Evolutionary conservation across 2,329 filamentous ascomycete genomes (phyloP), one percentile per base, ranked within the genome.

Genomic region (Helotiales sp.): DNA sequence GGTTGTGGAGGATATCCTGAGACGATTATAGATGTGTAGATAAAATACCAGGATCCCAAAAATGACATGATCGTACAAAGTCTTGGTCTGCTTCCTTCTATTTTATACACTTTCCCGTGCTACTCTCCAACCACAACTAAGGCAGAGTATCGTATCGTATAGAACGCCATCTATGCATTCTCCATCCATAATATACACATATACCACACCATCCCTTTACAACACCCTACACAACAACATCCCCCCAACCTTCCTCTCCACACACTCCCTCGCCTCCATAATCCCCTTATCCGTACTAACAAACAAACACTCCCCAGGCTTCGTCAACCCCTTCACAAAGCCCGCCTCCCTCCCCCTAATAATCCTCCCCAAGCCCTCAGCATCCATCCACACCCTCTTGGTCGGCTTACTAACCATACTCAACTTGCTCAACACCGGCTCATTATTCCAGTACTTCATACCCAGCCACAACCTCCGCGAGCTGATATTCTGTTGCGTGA

Each of bases 1-100:
- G 82, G 93, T 98, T 34, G 83, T 97, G 55, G 85, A 92, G 75
- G 95, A 98, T 80, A 91, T 98, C 60, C 85, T 97, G 72, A 92
- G 85, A 84, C 88, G 91, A 76, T 80, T 97, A 81, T 97, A 91
- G 72, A 66, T 69, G 40, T 62, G 54, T 60, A 54, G 20, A 55
- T 63, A 64, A 43, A 15, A 43, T 60, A 62, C 24, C 30, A 52
- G 34, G 26, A 24, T 13, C 10, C 26, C 17, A 10, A 60, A 60
- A 60, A 28, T 60, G 24, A 28, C 34, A 60, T 60, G 57, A 60
- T 60, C 37, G 17, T 45, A 60, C 57, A 47, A 60, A 47, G 22
- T 60, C 24, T 43, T 60, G 3, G 1, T n/a, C 20, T 43, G 28
- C 52, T 17, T 58, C 20, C 40, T 26, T 58, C 54, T 58, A 58